These are phyloP conservation scores for Staphylotrichum longicolle DNA, from an alignment of 495 filamentous ascomycete genomes.

Conservation along the genomic window DNA sequence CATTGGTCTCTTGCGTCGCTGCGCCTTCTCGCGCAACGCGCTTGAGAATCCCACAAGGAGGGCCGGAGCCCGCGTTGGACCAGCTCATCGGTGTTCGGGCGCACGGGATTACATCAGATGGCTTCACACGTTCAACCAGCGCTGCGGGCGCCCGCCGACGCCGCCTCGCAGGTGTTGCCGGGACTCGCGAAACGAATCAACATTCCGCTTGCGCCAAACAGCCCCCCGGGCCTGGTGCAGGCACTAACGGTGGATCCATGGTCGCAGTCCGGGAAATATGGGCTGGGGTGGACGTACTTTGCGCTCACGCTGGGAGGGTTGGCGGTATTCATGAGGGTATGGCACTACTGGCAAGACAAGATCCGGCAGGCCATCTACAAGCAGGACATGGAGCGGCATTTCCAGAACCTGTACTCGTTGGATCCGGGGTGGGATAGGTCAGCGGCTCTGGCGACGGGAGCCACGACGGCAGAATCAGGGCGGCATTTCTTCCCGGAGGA, in stretches of 20 bases:
- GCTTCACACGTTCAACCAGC: constrained; percentile 28
- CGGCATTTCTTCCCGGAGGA: constrained; percentile 70
- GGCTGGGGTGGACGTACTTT: constrained; percentile 84
- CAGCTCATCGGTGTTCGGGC: constrained; percentile 10
- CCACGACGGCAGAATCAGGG: constrained; percentile 48
- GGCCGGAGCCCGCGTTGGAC: constrained; percentile 6
- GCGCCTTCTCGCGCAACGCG: not conserved
- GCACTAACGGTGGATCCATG: constrained; percentile 78
- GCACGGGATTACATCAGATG: constrained; percentile 25
- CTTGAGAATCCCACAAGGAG: not conserved
- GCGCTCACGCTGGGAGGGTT: constrained; percentile 65
- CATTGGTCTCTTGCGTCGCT: not conserved
- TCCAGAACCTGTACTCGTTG: constrained; percentile 51
- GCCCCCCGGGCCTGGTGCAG: constrained; percentile 65
- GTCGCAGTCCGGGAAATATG: constrained; percentile 79
- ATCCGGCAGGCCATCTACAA: constrained; percentile 79
- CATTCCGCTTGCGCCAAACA: constrained; percentile 67
- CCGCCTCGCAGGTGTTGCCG: constrained; percentile 30
- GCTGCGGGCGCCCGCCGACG: constrained; percentile 24
- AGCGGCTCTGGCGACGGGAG: constrained; percentile 64
- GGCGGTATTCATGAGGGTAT: constrained; percentile 65
- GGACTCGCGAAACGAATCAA: constrained; percentile 68
- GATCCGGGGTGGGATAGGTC: constrained; percentile 65
- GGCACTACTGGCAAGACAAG: constrained; percentile 85
- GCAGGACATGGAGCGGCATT: constrained; percentile 61